Conservation (phyloP, 495 filamentous ascomycete genomes). For the Annulohypoxylon maeteangense region DNA sequence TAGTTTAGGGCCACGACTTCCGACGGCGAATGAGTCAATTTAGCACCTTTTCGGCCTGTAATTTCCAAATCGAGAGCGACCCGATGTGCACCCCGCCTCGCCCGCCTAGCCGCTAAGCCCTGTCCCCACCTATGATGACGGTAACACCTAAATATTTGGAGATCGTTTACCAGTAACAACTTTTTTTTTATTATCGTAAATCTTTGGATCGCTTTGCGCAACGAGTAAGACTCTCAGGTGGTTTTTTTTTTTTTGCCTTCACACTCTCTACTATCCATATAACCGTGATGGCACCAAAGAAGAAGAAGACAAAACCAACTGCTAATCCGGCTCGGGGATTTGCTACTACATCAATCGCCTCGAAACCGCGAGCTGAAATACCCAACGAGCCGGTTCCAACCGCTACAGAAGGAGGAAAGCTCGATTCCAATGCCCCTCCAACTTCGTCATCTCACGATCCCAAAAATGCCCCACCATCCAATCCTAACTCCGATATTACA, state of each 20-base stretch:
- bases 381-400: slow-evolving; percentile 45
- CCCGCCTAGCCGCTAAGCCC: slow-evolving; percentile 36
- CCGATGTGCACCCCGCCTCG: slow-evolving; percentile 14
- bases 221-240: not conserved
- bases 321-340: slow-evolving; percentile 90
- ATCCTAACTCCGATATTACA: slow-evolving; percentile 42
- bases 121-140: slow-evolving; percentile 22
- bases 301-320: slow-evolving; percentile 84
- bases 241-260: slow-evolving; percentile 7
- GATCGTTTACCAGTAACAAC: slow-evolving; percentile 30
- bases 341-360: slow-evolving; percentile 89
- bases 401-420: slow-evolving; percentile 27
- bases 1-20: not conserved
- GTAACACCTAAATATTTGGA: slow-evolving; percentile 22
- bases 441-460: slow-evolving; percentile 44
- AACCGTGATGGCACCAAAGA: slow-evolving; percentile 76
- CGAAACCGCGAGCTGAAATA: slow-evolving; percentile 68
- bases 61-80: not conserved
- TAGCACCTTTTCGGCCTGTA: not conserved
- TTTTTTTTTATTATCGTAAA: slow-evolving; percentile 23
- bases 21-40: slow-evolving; percentile 25
- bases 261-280: slow-evolving; percentile 5
- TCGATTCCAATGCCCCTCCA: slow-evolving; percentile 45
- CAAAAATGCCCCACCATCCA: slow-evolving; percentile 48
- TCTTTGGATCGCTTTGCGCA: not conserved